Base-by-base conservation (phyloP, 1,284 basidiomycete species). In the Ganoderma resinaceum region DNA sequence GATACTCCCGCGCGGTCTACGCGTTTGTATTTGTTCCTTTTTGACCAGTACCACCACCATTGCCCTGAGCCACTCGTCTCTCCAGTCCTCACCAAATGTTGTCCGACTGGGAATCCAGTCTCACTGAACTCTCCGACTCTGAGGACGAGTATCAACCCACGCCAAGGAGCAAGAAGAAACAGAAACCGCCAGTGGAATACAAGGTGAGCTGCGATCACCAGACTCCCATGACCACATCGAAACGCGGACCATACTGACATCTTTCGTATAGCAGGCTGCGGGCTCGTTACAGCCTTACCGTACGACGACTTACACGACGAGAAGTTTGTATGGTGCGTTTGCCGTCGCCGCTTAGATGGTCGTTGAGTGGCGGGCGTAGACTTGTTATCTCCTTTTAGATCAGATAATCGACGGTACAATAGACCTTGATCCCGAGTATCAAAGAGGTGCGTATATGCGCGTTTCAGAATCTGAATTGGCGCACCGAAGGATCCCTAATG, bases 391-490 rank as follows among this genome's bases (percentile, higher is more conserved):
- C 11, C 35, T 59, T 66, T 33, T 49, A 87, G 85, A 87, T 72
- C 82, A 85, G 74, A 84, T 88, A 61, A 72, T 82, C 9, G 82
- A 85, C 37, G 79, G 81, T 31, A 73, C 76, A 23, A 83, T 88
- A 60, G 78, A 86, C 66, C 78, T 87, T 31, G 80, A 87, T 73
- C 87, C 87, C 0, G 85, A 85, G 59, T 87, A 87, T 75, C 86
- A 87, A 69, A 78, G 86, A 76, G 86, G 86, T 84, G 63, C 68
- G 78, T 63, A 35, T 29, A 18, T 43, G 12, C 61, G 52, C 20
- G 6, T n/a, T 33, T 29, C 23, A 26, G 14, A 9, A 11, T 29
- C 37, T 29, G 16, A 33, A 33, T 55, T 11, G 7, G 18, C 12
- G 12, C 18, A 1, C 33, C 26, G n/a, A n/a, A 37, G 63, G 20